Evolutionary conservation across 306 rosid genomes (phyloP), one percentile per base, ranked within the genome.

Genomic region (Alnus glutinosa): DNA sequence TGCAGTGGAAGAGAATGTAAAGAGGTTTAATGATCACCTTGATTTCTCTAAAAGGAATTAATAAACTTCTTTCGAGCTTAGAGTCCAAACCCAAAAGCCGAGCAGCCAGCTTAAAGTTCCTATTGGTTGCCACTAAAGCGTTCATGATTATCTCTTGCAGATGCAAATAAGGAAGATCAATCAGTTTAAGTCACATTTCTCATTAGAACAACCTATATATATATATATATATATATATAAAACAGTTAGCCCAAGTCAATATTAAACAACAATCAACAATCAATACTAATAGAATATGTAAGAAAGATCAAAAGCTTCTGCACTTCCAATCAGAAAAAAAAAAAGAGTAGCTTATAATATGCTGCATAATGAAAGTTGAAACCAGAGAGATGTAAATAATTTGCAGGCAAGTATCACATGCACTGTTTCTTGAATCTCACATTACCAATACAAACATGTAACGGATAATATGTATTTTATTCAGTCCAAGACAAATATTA

Each of bases 11-110:
- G 57, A 37, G 63, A 55, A 73, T 3, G 30, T 69, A 42, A 52
- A 37, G 44, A 74, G 7, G 32, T 51, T 74, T 7, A 48, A 79
- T 42, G 46, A 42, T 74, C 71, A 83, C 98, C 96, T 95, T 95
- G 90, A 95, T 95, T 79, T 95, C 98, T 73, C 98, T 91, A 55
- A 95, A 95, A 36, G 98, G 98, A 63, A 95, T 95, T 36, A 95
- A 84, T 46, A 95, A 86, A 87, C 98, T 95, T 79, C 82, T 90
- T 85, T 95, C 98, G 36, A 95, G 96, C 87, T 95, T 95, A 23
- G 98, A 90, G 76, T 95, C 98, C 84, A 95, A 88, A 18, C 94
- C 97, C 64, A 95, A 80, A 68, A 95, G 96, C 87, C 94, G 83
- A 70, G 98, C 83, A 42, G 98, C 98, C 74, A 95, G 80, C 87